Base-by-base conservation (phyloP, 768 basidiomycete species). In the Gautieria morchelliformis region DNA sequence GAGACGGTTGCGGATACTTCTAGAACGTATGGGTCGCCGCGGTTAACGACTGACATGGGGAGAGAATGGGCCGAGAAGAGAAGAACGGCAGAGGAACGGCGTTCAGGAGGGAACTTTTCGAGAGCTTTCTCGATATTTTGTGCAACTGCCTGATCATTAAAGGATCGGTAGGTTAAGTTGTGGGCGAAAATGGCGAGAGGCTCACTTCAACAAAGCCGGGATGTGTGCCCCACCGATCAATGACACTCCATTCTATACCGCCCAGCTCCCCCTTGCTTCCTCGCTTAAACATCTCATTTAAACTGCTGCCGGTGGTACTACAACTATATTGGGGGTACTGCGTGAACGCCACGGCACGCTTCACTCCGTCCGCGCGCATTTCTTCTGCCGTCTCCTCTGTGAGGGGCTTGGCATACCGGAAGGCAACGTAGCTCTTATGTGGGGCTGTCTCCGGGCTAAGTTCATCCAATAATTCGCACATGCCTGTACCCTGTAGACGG, bases 301-400 rank as follows among this genome's bases (percentile, higher is more conserved):
- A 67, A 68, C 91, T 94, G 72, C 93, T 96, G 52, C 96, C 96
- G 0, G 96, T 98, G 11, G 96, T 99, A 60, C 91, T 94, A 71
- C 96, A 99, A 66, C 87, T 90, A 71, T 99, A 99, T 70, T 99
- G 96, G 1, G 96, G 96, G 69, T 99, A 99, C 71, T 99, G 96
- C 3, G 91, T 91, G 74, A 99, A 99, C 19, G 94, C 96, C 27
- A 99, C 75, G 0, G 95, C 96, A 61, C 94, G 77, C 69, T 79
- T 86, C 33, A 99, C 92, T 20, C 94, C 93, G 67, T 98, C 96
- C 53, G 74, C 79, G 71, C 83, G 84, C 86, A 99, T 85, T 69
- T 90, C 84, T 56, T 75, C 78, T 11, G 91, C 79, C 27, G 89
- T 86, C 65, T 84, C 83, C 63, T 87, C 83, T 27, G 93, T 96